A percentile compares a stretch with the other conserved stretches of the same genome.
Evolutionary conservation across 2,329 filamentous ascomycete genomes (phyloP).

Genomic region (Colletotrichum limetticola): DNA sequence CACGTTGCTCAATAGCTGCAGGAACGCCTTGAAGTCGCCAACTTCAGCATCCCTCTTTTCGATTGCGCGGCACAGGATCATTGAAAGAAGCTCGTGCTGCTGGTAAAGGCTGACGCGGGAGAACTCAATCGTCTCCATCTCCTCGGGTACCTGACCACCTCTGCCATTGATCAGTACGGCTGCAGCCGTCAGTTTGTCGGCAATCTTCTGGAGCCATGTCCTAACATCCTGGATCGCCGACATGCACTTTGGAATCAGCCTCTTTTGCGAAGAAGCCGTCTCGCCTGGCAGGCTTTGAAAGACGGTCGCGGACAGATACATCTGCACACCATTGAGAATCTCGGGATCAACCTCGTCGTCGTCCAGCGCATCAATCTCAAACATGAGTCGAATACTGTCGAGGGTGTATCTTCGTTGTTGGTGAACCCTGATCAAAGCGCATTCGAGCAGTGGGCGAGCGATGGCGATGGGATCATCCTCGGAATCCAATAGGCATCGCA

Average conservation of each 20-base stretch:
- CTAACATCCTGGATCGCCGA: conserved; percentile 81
- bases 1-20: conserved; percentile 73
- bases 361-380: conserved; percentile 74
- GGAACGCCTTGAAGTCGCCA: conserved; percentile 78
- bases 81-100: conserved; percentile 88
- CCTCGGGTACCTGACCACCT: conserved; percentile 63
- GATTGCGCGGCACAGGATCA: conserved; percentile 83
- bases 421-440: conserved; percentile 88
- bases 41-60: conserved; percentile 77
- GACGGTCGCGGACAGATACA: conserved; percentile 66
- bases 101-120: conserved; percentile 83
- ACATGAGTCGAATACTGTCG: conserved; percentile 83
- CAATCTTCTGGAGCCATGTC: conserved; percentile 78
- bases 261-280: conserved; percentile 40
- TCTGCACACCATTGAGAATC: conserved; percentile 60
- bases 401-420: conserved; percentile 84
- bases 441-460: conserved; percentile 79
- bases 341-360: conserved; percentile 65
- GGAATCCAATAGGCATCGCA: conserved; percentile 78
- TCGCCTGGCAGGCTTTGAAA: conserved; percentile 53
- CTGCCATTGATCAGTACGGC: conserved; percentile 77
- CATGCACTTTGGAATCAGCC: conserved; percentile 79
- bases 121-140: conserved; percentile 82
- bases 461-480: conserved; percentile 75
- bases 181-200: conserved; percentile 80